These are phyloP conservation scores for Lolium rigidum DNA, from an alignment of 176 grass and related monocot species.

Conservation along the genomic window DNA sequence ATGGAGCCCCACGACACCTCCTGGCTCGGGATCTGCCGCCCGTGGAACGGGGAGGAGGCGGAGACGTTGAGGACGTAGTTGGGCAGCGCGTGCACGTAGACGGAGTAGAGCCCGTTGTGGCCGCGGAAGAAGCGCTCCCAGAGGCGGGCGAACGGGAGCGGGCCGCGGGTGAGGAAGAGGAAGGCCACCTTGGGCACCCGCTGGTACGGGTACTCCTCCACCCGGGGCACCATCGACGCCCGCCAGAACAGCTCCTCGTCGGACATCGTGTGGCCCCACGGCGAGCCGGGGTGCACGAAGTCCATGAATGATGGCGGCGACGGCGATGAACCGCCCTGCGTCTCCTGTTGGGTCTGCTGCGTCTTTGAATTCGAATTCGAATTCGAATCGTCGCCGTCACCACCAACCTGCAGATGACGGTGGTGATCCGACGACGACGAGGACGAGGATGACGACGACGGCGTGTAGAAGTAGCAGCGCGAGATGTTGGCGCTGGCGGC, in stretches of 20 bases:
- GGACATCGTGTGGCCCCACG: conserved; percentile 50
- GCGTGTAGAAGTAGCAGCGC: conserved; percentile 46
- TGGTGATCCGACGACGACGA: not conserved
- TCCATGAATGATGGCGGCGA: not conserved
- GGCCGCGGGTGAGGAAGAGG: conserved; percentile 69
- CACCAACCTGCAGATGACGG: no score
- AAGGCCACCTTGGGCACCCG: conserved; percentile 74
- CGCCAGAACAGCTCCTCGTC: conserved; percentile 71
- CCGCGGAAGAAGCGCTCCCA: conserved; percentile 76
- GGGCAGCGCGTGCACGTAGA: conserved; percentile 69
- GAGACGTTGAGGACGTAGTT: conserved; percentile 60
- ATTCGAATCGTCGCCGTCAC: not conserved
- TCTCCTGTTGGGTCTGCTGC: not conserved
- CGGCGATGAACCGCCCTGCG: no score
- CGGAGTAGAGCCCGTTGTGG: conserved; percentile 56
- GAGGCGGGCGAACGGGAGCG: conserved; percentile 57
- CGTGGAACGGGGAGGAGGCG: conserved; percentile 41
- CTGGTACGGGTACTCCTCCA: conserved; percentile 63
- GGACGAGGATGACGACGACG: no score
- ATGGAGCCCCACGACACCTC: conserved; percentile 67
- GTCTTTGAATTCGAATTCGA: not conserved
- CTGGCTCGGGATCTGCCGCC: conserved; percentile 67
- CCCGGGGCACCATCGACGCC: conserved; percentile 55
- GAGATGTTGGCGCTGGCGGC: conserved; percentile 39
- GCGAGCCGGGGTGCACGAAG: conserved; percentile 49